These are phyloP conservation scores for Phaeomoniella chlamydospora DNA, from an alignment of 2,329 filamentous ascomycete species.

Conservation along the genomic window DNA sequence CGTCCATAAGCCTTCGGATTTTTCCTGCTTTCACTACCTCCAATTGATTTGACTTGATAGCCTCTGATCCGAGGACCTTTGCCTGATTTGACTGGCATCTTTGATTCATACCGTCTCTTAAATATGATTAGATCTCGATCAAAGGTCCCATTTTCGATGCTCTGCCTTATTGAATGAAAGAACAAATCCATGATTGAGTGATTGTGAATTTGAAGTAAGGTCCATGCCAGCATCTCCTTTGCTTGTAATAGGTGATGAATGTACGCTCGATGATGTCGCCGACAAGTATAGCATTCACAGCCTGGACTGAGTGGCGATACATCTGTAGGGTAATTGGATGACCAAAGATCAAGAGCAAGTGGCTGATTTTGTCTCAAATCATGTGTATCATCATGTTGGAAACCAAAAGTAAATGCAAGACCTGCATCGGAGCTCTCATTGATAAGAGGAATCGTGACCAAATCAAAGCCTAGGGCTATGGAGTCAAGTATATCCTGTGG, in stretches of 20 bases:
- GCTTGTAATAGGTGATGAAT: conserved; percentile 75
- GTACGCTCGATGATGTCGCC: conserved; percentile 71
- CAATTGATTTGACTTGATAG: conserved; percentile 65
- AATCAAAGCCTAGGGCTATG: conserved; percentile 61
- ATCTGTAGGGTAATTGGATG: conserved; percentile 42
- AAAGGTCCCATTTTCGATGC: conserved; percentile 43
- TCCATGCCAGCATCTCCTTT: conserved; percentile 96
- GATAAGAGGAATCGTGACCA: conserved; percentile 66
- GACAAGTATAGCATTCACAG: conserved; percentile 76
- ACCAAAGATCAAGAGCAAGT: conserved; percentile 71
- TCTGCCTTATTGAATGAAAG: conserved; percentile 54
- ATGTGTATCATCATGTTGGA: conserved; percentile 26
- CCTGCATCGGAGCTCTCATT: conserved; percentile 66
- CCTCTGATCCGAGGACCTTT: conserved; percentile 63
- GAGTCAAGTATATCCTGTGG: conserved; percentile 69
- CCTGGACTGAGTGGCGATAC: conserved; percentile 44
- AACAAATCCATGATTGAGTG: conserved; percentile 58
- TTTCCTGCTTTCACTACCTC: conserved; percentile 42
- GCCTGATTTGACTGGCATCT: conserved; percentile 60
- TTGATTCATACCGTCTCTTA: conserved; percentile 50
- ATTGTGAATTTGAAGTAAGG: conserved; percentile 84
- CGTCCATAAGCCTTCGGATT: conserved; percentile 55
- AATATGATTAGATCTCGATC: conserved; percentile 45
- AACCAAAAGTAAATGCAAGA: conserved; percentile 66
- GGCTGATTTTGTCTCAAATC: conserved; percentile 15